Percentiles rank a stretch among this genome's conserved stretches.
phyloP scores from a whole-genome alignment of 768 basidiomycete genomes.

The Lentinula lateritia region DNA sequence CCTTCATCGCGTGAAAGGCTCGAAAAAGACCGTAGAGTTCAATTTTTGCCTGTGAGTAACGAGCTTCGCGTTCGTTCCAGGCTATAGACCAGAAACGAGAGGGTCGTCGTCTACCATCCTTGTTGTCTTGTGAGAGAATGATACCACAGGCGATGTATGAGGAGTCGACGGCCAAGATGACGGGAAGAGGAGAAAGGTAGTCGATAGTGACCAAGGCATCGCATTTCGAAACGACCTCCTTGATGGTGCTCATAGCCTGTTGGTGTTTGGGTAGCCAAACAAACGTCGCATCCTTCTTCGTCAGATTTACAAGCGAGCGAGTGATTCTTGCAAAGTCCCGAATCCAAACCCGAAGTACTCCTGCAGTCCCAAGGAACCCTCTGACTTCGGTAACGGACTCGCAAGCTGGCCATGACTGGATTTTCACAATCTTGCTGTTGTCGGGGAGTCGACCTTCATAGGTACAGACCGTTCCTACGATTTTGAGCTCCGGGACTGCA shows the following conservation, averaged over 20 bases:
- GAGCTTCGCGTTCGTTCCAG: constrained; percentile 16
- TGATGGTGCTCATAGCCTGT: background rate
- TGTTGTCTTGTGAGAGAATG: background rate
- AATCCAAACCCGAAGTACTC: background rate
- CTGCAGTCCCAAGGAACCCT: constrained; percentile 14
- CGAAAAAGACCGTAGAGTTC: constrained; percentile 18
- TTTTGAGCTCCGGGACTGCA: constrained; percentile 13
- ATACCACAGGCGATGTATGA: constrained; percentile 15
- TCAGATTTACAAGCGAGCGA: constrained; percentile 2
- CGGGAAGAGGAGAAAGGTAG: constrained; percentile 17
- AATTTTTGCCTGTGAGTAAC: constrained; percentile 19
- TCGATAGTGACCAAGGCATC: constrained; percentile 14
- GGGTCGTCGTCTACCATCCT: background rate
- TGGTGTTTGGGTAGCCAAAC: constrained; percentile 12
- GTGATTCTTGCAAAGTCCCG: background rate
- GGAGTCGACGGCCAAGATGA: constrained; percentile 28
- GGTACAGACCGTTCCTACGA: constrained; percentile 28
- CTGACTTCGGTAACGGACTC: constrained; percentile 11
- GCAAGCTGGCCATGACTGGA: constrained; percentile 18
- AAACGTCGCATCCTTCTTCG: constrained; percentile 15
- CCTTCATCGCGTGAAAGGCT: constrained; percentile 25
- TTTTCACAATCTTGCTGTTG: constrained; percentile 17
- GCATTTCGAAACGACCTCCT: background rate
- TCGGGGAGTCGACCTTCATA: constrained; percentile 24
- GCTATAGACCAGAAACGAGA: background rate